Conservation (phyloP, 1,284 basidiomycete species). For the Naganishia sp. region DNA sequence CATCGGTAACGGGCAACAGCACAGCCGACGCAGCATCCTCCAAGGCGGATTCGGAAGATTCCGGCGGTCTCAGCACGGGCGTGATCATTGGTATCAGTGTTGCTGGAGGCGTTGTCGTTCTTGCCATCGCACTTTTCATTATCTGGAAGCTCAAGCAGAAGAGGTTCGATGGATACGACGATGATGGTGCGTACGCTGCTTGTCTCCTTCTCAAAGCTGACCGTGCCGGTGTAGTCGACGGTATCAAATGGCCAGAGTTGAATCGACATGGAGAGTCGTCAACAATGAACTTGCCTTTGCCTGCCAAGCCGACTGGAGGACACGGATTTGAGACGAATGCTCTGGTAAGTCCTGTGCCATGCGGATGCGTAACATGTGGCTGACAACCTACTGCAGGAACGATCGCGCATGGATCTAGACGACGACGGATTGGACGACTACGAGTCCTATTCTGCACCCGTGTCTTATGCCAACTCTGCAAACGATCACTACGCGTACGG, state of each 20-base stretch:
- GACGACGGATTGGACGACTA: constrained; percentile 31
- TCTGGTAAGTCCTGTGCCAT: constrained; percentile 36
- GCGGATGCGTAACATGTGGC: neutral
- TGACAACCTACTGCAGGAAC: constrained; percentile 39
- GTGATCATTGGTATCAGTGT: constrained; percentile 52
- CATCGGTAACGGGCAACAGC: constrained; percentile 13
- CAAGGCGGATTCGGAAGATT: constrained; percentile 1
- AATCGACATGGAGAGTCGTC: constrained; percentile 52
- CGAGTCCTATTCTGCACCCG: constrained; percentile 30
- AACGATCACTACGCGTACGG: constrained; percentile 13
- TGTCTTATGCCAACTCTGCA: constrained; percentile 24
- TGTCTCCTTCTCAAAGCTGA: neutral
- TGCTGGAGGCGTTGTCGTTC: constrained; percentile 44
- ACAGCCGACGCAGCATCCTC: constrained; percentile 4
- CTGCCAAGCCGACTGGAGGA: constrained; percentile 47
- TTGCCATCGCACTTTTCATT: constrained; percentile 43
- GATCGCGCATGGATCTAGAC: constrained; percentile 35
- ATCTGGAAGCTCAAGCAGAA: constrained; percentile 48
- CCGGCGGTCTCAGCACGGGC: constrained; percentile 39
- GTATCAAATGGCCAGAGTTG: constrained; percentile 54
- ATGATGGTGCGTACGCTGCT: constrained; percentile 35
- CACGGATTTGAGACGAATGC: constrained; percentile 49
- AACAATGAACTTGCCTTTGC: constrained; percentile 49
- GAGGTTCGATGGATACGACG: constrained; percentile 38
- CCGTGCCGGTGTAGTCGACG: constrained; percentile 36